These are phyloP conservation scores for Kazachstania sp. DNA, from an alignment of 1,139 yeast species.

Conservation along the genomic window DNA sequence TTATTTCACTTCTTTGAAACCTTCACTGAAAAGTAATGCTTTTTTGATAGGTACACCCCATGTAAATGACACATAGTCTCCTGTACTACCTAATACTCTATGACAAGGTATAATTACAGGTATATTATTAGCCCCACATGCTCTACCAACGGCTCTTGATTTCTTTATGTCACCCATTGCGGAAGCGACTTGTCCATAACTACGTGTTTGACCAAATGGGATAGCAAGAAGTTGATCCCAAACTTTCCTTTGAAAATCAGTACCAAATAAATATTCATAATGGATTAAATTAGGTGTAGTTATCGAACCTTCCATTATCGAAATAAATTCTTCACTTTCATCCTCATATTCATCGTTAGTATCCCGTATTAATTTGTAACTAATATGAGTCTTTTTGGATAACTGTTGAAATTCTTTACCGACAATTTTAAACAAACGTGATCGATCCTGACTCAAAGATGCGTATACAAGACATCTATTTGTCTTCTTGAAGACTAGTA, in stretches of 20 bases:
- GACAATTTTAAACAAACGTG: slow-evolving; percentile 8
- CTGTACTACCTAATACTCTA: slow-evolving; percentile 18
- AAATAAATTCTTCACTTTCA: background rate
- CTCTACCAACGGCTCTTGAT: slow-evolving; percentile 25
- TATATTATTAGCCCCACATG: slow-evolving; percentile 22
- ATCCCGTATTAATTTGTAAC: slow-evolving; percentile 1
- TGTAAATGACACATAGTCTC: slow-evolving; percentile 18
- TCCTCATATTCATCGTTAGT: background rate
- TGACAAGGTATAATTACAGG: slow-evolving; percentile 27
- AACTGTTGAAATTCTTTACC: slow-evolving; percentile 11
- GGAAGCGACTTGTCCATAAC: slow-evolving; percentile 19
- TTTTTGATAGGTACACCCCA: slow-evolving; percentile 21
- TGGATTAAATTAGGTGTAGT: background rate
- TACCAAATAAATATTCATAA: slow-evolving; percentile 23
- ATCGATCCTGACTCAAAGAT: slow-evolving; percentile 14
- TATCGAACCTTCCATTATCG: slow-evolving; percentile 2
- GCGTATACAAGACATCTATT: slow-evolving; percentile 15
- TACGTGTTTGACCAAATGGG: slow-evolving; percentile 14
- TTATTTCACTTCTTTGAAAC: background rate
- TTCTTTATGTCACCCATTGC: slow-evolving; percentile 16
- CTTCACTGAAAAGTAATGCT: slow-evolving; percentile 12
- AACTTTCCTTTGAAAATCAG: slow-evolving; percentile 21
- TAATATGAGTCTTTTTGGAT: slow-evolving; percentile 7
- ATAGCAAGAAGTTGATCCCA: slow-evolving; percentile 20
- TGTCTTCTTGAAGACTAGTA: slow-evolving; percentile 10